Conservation (phyloP, 331 rosid species). For the Malus hybrid region DNA sequence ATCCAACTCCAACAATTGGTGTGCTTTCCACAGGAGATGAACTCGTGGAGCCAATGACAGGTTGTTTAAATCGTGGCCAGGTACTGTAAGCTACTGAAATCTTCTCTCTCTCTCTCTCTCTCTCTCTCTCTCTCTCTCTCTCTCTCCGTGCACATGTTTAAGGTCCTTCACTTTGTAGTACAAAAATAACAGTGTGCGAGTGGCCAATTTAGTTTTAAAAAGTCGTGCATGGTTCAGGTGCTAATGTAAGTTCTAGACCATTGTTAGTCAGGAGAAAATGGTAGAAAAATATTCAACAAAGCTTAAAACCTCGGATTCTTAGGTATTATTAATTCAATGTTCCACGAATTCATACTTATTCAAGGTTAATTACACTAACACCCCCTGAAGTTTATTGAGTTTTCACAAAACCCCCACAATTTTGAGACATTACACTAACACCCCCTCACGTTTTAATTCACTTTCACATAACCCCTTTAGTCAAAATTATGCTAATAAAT, state of each 20-base stretch:
- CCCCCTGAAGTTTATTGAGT: too few species aligned
- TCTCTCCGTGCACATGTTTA: background rate
- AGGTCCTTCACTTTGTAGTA: background rate
- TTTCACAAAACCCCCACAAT: too few species aligned
- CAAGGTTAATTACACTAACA: too few species aligned
- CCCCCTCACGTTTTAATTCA: too few species aligned
- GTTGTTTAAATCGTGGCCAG: constrained; percentile 63
- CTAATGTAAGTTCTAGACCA: background rate
- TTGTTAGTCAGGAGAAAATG: background rate
- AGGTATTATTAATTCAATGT: background rate
- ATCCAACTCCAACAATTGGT: constrained; percentile 58
- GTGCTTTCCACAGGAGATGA: constrained; percentile 97
- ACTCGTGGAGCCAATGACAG: constrained; percentile 70
- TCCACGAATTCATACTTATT: background rate
- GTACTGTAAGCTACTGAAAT: constrained; percentile 24
- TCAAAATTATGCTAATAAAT: too few species aligned
- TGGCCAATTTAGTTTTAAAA: background rate
- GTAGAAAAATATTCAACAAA: background rate
- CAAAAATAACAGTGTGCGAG: background rate
- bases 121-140: background rate
- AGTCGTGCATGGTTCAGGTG: background rate
- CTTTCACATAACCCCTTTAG: too few species aligned
- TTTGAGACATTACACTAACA: too few species aligned
- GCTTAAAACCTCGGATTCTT: background rate
- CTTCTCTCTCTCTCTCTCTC: background rate